Evolutionary conservation across 2,329 filamentous ascomycete species (phyloP).

Genomic region (Cytospora piceicola): DNA sequence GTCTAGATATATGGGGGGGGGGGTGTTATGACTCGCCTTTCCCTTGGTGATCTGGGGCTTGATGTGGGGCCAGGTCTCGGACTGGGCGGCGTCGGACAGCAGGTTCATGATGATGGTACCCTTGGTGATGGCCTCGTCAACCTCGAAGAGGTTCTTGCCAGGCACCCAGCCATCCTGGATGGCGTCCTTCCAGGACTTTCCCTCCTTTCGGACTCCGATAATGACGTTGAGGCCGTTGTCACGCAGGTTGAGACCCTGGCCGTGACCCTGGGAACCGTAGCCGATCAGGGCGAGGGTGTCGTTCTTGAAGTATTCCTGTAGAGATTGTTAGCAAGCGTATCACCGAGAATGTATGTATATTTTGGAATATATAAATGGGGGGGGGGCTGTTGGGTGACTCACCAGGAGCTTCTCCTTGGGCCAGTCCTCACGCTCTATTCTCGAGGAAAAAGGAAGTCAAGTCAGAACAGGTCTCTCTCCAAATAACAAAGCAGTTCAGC

Average conservation of each 20-base stretch:
- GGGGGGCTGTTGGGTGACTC: constrained; percentile 48
- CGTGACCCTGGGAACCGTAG: constrained; percentile 97
- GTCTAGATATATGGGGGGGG: neutral
- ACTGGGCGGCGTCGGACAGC: constrained; percentile 95
- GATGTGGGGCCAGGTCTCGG: constrained; percentile 97
- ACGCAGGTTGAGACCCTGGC: constrained; percentile 98
- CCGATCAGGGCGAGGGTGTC: constrained; percentile 99
- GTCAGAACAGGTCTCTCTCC: constrained; percentile 17
- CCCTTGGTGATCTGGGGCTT: constrained; percentile 98
- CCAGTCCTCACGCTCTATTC: constrained; percentile 95
- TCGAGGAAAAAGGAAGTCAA: constrained; percentile 18
- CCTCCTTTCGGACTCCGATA: constrained; percentile 97
- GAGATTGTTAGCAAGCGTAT: constrained; percentile 23
- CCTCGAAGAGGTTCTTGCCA: constrained; percentile 98
- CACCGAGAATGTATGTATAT: constrained; percentile 30
- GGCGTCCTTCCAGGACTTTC: constrained; percentile 97
- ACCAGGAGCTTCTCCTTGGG: constrained; percentile 96
- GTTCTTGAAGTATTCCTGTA: constrained; percentile 98
- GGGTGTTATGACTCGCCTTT: constrained; percentile 67
- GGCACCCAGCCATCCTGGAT: constrained; percentile 96
- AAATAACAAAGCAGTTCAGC: constrained; percentile 18
- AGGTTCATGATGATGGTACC: constrained; percentile 99
- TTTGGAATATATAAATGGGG: neutral
- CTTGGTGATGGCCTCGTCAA: constrained; percentile 92
- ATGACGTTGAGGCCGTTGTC: constrained; percentile 99